phyloP scores from a whole-genome alignment of 495 filamentous ascomycete genomes.

The Penicillium odoratum region DNA sequence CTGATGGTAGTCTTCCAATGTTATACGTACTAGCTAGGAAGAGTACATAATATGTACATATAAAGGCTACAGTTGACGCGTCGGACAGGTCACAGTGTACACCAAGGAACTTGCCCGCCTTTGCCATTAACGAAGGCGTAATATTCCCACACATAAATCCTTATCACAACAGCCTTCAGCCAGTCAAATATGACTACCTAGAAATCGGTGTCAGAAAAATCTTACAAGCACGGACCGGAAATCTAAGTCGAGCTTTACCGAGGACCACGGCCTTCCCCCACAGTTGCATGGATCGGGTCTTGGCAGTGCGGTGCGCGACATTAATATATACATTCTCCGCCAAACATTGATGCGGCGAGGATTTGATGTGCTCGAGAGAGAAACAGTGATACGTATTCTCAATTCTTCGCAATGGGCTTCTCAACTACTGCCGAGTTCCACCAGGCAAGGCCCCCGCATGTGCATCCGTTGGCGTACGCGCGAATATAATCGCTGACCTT shows the following conservation, averaged over 20 bases:
- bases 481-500: background rate
- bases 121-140: background rate
- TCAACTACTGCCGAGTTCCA: conserved; percentile 22
- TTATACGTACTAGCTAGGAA: background rate
- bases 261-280: conserved; percentile 1
- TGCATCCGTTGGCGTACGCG: background rate
- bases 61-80: too few species aligned
- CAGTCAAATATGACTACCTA: background rate
- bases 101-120: background rate
- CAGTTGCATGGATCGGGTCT: background rate
- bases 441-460: conserved; percentile 9
- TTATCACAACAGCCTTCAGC: background rate
- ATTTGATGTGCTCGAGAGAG: background rate
- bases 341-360: background rate
- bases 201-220: too few species aligned
- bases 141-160: background rate
- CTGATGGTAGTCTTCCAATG: background rate
- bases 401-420: conserved; percentile 17
- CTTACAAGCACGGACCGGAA: conserved; percentile 2
- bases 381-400: background rate
- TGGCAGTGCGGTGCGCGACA: background rate
- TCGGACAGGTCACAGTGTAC: too few species aligned
- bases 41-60: too few species aligned
- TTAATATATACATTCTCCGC: background rate
- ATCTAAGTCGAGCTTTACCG: background rate